phyloP scores from a whole-genome alignment of 192 early-diverging fungal species.

The Dissophora globulifera region DNA sequence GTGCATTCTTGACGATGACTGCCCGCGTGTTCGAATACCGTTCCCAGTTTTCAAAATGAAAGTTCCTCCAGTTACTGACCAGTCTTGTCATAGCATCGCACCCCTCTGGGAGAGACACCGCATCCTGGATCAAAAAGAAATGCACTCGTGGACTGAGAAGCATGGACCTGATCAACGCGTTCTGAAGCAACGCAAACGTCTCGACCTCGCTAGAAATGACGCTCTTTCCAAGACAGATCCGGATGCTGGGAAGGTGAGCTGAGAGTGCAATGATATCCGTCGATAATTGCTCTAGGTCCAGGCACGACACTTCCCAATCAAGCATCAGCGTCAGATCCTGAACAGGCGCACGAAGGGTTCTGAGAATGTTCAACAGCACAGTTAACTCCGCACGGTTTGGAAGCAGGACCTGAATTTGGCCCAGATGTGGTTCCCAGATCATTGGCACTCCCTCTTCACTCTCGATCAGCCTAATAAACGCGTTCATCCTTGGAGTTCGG shows the following conservation, averaged over 20 bases:
- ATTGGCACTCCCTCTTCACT: neutral
- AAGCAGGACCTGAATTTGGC: conserved; percentile 4
- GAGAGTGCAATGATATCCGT: neutral
- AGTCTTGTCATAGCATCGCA: conserved; percentile 6
- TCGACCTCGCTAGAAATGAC: neutral
- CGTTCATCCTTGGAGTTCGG: neutral
- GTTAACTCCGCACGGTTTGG: conserved; percentile 4
- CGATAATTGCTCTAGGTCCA: conserved; percentile 8
- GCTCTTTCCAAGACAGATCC: conserved; percentile 4
- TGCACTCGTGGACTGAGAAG: neutral
- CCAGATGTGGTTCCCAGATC: conserved; percentile 3
- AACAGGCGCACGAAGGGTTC: conserved; percentile 5
- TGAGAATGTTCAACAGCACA: neutral
- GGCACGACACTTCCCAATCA: conserved; percentile 12
- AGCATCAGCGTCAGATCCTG: conserved; percentile 18
- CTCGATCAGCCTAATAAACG: neutral
- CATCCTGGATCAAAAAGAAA: conserved; percentile 10
- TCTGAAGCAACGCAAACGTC: neutral
- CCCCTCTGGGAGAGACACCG: neutral
- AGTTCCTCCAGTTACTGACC: neutral
- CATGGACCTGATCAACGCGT: conserved; percentile 8
- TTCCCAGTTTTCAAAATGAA: conserved; percentile 12
- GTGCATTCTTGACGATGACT: conserved; percentile 5
- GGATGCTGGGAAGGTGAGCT: conserved; percentile 5
- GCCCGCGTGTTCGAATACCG: conserved; percentile 13